These are phyloP conservation scores for Candida gorgasii DNA, from an alignment of 805 yeast species.

Conservation along the genomic window DNA sequence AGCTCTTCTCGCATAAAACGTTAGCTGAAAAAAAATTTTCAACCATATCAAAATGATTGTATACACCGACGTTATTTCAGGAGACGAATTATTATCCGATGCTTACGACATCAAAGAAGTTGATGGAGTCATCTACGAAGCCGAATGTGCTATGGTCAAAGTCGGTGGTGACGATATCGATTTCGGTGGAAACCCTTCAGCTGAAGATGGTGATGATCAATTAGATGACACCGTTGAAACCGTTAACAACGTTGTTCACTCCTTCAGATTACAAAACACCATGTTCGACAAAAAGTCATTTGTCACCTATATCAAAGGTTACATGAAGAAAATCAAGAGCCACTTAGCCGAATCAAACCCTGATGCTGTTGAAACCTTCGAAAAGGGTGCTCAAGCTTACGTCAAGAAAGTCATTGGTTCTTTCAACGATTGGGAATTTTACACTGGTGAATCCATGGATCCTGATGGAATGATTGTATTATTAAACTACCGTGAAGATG, in stretches of 20 bases:
- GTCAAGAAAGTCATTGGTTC: constrained; percentile 93
- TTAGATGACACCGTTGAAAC: constrained; percentile 83
- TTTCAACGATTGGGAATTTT: constrained; percentile 99
- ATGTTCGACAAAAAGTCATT: constrained; percentile 97
- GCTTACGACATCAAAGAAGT: constrained; percentile 91
- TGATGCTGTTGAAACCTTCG: constrained; percentile 82
- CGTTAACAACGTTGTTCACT: constrained; percentile 98
- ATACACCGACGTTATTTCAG: constrained; percentile 76
- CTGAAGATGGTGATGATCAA: constrained; percentile 83
- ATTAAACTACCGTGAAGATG: constrained; percentile 99
- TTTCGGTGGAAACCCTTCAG: constrained; percentile 99
- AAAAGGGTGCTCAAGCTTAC: constrained; percentile 96
- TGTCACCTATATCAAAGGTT: constrained; percentile 95
- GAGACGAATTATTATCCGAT: constrained; percentile 95
- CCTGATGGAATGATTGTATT: constrained; percentile 98
- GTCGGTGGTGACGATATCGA: constrained; percentile 92
- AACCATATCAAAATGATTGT: constrained; percentile 36
- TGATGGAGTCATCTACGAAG: constrained; percentile 92
- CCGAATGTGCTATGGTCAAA: constrained; percentile 90
- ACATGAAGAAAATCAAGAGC: constrained; percentile 96
- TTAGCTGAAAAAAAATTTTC: constrained; percentile 14
- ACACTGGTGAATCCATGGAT: constrained; percentile 99
- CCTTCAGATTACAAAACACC: constrained; percentile 97
- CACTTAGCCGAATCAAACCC: constrained; percentile 87
- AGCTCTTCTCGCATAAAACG: background rate